Evolutionary conservation across 805 yeast species (phyloP).

Genomic region (Saccharomycopsis sp.): DNA sequence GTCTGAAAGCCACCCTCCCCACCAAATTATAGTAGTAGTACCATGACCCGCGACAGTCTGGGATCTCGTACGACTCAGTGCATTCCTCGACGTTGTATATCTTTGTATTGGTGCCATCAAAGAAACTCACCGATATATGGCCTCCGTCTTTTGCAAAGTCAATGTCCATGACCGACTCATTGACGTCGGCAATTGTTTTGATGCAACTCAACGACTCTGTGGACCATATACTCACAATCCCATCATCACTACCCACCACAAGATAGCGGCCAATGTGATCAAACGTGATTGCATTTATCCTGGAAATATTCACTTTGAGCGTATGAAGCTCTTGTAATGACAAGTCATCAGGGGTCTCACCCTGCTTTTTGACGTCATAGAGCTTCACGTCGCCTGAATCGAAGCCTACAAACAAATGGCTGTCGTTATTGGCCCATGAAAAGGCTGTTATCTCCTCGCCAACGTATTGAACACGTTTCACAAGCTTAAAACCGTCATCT

Average conservation of each 20-base stretch:
- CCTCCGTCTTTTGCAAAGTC: conserved; percentile 13
- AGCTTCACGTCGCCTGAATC: conserved; percentile 7
- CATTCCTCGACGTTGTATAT: conserved; percentile 7
- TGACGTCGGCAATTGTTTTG: conserved; percentile 11
- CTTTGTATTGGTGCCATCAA: conserved; percentile 9
- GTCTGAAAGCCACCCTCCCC: conserved; percentile 13
- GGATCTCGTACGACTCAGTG: conserved; percentile 6
- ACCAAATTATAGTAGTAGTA: conserved; percentile 4
- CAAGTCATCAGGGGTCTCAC: background rate
- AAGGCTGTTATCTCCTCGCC: background rate
- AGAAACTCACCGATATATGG: conserved; percentile 13
- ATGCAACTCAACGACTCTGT: conserved; percentile 10
- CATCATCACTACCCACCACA: conserved; percentile 13
- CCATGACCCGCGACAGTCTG: background rate
- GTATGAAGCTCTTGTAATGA: background rate
- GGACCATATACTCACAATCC: conserved; percentile 14
- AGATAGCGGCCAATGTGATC: conserved; percentile 13
- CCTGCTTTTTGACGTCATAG: background rate
- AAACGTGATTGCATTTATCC: conserved; percentile 8
- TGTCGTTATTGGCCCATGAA: conserved; percentile 13
- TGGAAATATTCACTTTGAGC: conserved; percentile 10
- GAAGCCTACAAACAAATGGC: conserved; percentile 7
- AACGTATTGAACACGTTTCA: background rate
- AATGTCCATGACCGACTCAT: conserved; percentile 14
- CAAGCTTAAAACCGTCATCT: background rate